Evolutionary conservation across 768 basidiomycete genomes (phyloP).

Genomic region (Cyclocybe cylindracea): DNA sequence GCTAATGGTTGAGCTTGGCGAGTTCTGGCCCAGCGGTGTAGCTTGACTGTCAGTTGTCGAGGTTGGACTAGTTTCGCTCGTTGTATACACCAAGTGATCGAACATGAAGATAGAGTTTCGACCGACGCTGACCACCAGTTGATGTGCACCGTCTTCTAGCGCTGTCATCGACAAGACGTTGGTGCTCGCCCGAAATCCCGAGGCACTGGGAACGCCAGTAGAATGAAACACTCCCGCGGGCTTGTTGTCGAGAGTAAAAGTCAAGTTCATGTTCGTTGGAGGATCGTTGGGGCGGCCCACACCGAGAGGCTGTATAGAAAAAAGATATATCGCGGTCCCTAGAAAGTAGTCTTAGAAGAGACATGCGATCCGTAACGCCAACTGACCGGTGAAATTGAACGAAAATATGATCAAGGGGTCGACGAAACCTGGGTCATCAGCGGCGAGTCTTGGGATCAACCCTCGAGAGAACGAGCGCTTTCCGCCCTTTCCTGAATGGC

Average conservation of each 20-base stretch:
- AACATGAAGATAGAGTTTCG: slow-evolving; percentile 49
- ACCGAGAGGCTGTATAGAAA: slow-evolving; percentile 36
- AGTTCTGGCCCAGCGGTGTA: slow-evolving; percentile 19
- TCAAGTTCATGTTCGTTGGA: slow-evolving; percentile 43
- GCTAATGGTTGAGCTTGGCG: slow-evolving; percentile 24
- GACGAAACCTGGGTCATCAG: slow-evolving; percentile 27
- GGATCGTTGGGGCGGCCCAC: slow-evolving; percentile 20
- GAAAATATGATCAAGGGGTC: slow-evolving; percentile 34
- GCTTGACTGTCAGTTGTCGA: slow-evolving; percentile 9
- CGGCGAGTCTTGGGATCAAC: slow-evolving; percentile 19
- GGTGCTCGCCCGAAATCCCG: slow-evolving; percentile 31
- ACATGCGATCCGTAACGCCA: background rate
- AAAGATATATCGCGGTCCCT: slow-evolving; percentile 54
- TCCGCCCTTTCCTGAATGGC: slow-evolving; percentile 1
- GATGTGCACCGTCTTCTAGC: slow-evolving; percentile 40
- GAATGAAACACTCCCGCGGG: slow-evolving; percentile 28
- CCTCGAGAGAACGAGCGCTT: background rate
- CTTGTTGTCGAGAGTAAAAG: slow-evolving; percentile 42
- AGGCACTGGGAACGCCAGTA: slow-evolving; percentile 21
- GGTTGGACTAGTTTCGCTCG: slow-evolving; percentile 4
- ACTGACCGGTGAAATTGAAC: slow-evolving; percentile 46
- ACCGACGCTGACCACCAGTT: slow-evolving; percentile 43
- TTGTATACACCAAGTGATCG: slow-evolving; percentile 47
- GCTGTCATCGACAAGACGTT: slow-evolving; percentile 36
- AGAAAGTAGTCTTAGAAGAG: slow-evolving; percentile 3